These are phyloP conservation scores for Pelargonium nanum DNA, from an alignment of 345 rosid genomes.

Conservation along the genomic window DNA sequence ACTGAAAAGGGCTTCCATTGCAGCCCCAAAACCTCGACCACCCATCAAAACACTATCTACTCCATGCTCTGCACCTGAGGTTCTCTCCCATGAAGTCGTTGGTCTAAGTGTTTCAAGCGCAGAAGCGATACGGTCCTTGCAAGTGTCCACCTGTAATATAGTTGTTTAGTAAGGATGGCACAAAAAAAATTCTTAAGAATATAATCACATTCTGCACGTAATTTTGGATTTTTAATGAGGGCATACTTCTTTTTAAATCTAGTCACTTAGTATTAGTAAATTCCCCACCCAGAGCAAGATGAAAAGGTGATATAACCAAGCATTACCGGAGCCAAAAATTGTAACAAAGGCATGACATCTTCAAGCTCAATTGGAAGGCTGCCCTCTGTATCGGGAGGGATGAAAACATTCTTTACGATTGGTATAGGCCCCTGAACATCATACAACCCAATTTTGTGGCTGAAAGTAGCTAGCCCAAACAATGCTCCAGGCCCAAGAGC, in stretches of 20 bases:
- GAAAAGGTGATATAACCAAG: neutral
- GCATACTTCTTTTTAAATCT: no score
- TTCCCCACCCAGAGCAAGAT: neutral
- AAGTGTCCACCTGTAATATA: conserved; percentile 62
- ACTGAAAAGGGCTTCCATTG: conserved; percentile 89
- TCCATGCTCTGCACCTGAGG: conserved; percentile 64
- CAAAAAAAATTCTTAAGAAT: neutral
- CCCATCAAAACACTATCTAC: conserved; percentile 87
- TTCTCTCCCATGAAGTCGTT: conserved; percentile 92
- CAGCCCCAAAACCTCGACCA: conserved; percentile 93
- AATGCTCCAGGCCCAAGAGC: conserved; percentile 85
- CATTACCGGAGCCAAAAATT: conserved; percentile 87
- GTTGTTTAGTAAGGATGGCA: neutral
- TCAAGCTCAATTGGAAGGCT: conserved; percentile 63
- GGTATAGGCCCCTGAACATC: conserved; percentile 97
- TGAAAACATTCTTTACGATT: conserved; percentile 74
- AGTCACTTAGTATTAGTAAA: neutral
- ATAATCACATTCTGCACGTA: neutral
- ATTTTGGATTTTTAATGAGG: neutral
- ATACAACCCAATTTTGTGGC: conserved; percentile 87
- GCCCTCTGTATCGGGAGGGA: conserved; percentile 64
- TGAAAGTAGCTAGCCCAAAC: conserved; percentile 86
- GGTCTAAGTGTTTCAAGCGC: conserved; percentile 97
- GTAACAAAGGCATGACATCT: conserved; percentile 86
- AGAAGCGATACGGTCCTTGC: conserved; percentile 81